Evolutionary conservation across 352 stramenopile genomes (phyloP).

Genomic region (Pythium periplocum): DNA sequence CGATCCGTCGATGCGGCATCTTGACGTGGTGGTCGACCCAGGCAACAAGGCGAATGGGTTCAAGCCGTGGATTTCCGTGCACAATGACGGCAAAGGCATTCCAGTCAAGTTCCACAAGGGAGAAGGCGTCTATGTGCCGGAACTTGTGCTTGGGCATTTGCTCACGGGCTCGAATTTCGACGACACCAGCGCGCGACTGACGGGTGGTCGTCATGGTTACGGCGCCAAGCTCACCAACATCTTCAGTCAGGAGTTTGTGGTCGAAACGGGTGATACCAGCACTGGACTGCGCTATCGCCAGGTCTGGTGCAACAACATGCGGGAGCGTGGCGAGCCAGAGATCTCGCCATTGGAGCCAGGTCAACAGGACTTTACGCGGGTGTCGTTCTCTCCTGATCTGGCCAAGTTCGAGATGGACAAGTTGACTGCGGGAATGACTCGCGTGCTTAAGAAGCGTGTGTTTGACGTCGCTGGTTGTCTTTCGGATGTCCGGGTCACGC

Average conservation of each 20-base stretch:
- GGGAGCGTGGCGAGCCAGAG: conserved; percentile 77
- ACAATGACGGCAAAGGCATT: conserved; percentile 98
- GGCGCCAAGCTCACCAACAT: conserved; percentile 99
- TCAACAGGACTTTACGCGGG: conserved; percentile 94
- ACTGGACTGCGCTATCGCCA: conserved; percentile 84
- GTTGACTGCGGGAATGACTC: conserved; percentile 92
- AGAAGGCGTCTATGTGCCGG: conserved; percentile 96
- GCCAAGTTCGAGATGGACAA: conserved; percentile 94
- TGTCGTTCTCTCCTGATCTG: conserved; percentile 98
- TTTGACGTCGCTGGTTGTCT: conserved; percentile 98
- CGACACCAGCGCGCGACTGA: conserved; percentile 96
- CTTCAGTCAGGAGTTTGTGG: conserved; percentile 98
- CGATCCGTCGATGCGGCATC: conserved; percentile 64
- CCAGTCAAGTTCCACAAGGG: conserved; percentile 96
- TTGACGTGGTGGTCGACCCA: conserved; percentile 71
- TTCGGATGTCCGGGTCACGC: conserved; percentile 88
- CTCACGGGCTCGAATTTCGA: conserved; percentile 99
- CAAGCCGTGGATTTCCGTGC: conserved; percentile 91
- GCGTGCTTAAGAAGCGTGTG: conserved; percentile 95
- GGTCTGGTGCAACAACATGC: conserved; percentile 97
- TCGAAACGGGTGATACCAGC: conserved; percentile 96
- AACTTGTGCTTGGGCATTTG: conserved; percentile 98
- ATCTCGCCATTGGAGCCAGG: conserved; percentile 75
- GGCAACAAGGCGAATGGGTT: conserved; percentile 51
- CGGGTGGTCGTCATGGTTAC: conserved; percentile 94